Base-by-base conservation (phyloP, 2,329 filamentous ascomycete species). In the Fusarium fracticaudum region DNA sequence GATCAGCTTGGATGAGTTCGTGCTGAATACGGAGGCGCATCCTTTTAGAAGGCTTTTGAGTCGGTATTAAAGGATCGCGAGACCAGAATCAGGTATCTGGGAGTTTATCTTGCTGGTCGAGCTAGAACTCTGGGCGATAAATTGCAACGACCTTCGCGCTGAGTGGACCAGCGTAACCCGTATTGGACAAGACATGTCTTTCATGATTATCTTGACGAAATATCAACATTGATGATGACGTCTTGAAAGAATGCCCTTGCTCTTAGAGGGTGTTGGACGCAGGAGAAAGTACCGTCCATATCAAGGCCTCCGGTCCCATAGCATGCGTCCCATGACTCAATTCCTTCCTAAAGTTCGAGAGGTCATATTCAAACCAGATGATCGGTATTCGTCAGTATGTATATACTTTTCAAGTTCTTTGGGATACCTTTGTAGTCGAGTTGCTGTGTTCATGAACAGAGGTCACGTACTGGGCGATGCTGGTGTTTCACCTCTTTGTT, bases 1-100 rank as follows among this genome's bases (percentile, higher is more conserved):
- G 37, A 84, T 93, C 45, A 92, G 86, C 77, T 80, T 94, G 77
- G 92, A 94, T 80, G 87, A 93, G 14, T 94, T 86, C 80, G 90
- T 94, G 44, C 80, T 91, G 38, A 89, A 88, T 63, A 89, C 87
- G 1, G 87, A 88, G 76, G 87, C 86, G 5, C 87, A 88, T 72
- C 87, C 87, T 10, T 78, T 83, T 7, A 40, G 24, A 41, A 2
- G 35, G 2, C 35, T 54, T 22, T 22, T 54, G 8, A n/a, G 24
- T 22, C 51, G 35, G 13, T 13, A 4, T 1, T 29, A 13, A 40
- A 10, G 1, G 1, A 11, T 8, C 5, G 26, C 9, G 26, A n/a
- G 18, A 0, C 4, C 6, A 26, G n/a, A 17, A 13, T 14, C 12
- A 26, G 20, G 12, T 35, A 7, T 18, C 17, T 4, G 22, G 12